Evolutionary conservation across 345 rosid species (phyloP).

Genomic region (Triadica sebifera): DNA sequence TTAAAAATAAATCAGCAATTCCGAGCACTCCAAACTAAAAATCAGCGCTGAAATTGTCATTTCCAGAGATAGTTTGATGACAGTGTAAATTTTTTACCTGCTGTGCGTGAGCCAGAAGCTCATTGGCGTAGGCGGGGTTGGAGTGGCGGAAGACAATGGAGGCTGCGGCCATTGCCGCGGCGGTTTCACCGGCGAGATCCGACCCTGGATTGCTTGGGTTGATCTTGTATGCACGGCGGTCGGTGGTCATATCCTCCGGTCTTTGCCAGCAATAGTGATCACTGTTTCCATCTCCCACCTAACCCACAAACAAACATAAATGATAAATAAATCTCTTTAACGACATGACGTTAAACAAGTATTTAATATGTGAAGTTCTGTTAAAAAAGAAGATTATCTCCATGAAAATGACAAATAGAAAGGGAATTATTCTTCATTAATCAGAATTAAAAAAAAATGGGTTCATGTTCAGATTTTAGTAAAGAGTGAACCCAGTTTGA

Average conservation of each 20-base stretch:
- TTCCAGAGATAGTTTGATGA: too few species aligned
- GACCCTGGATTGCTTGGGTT: slow-evolving; percentile 96
- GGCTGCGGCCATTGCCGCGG: slow-evolving; percentile 99
- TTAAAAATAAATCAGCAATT: too few species aligned
- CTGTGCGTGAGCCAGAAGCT: slow-evolving; percentile 78
- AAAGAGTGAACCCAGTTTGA: too few species aligned
- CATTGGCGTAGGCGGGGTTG: slow-evolving; percentile 65
- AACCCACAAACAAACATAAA: slow-evolving; percentile 12
- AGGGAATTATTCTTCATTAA: too few species aligned
- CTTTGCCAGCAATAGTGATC: slow-evolving; percentile 99
- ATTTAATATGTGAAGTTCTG: too few species aligned
- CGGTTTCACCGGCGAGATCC: slow-evolving; percentile 97
- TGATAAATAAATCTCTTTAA: not conserved
- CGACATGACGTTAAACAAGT: not conserved
- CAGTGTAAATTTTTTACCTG: slow-evolving; percentile 48
- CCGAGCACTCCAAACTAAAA: too few species aligned
- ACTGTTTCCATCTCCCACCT: slow-evolving; percentile 98
- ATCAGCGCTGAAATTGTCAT: too few species aligned
- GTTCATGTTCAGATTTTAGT: too few species aligned
- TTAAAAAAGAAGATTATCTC: too few species aligned
- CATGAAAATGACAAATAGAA: too few species aligned
- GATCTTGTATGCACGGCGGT: slow-evolving; percentile 80
- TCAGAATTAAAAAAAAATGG: too few species aligned
- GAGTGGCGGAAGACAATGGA: slow-evolving; percentile 79
- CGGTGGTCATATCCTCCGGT: slow-evolving; percentile 99